Evolutionary conservation across 2,329 filamentous ascomycete genomes (phyloP).

Genomic region (Beauveria brongniartii): DNA sequence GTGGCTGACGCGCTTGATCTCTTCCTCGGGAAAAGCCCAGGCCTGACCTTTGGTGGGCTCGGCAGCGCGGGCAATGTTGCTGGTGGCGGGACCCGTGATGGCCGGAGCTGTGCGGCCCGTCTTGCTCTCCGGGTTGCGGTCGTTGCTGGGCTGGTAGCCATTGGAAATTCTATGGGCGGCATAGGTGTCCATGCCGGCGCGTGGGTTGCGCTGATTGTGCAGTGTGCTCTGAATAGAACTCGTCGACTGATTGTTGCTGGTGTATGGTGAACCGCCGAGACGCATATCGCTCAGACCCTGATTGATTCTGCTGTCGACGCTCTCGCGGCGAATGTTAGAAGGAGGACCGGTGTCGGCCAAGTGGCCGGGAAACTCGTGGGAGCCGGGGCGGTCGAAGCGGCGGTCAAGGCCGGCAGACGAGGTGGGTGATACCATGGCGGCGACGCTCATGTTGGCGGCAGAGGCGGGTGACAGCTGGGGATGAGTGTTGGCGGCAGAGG

Average conservation of each 20-base stretch:
- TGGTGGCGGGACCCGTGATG: slow-evolving; percentile 62
- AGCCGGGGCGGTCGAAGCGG: slow-evolving; percentile 35
- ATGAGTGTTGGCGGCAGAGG: slow-evolving; percentile 47
- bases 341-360: slow-evolving; percentile 34
- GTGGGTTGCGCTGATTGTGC: slow-evolving; percentile 57
- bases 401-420: slow-evolving; percentile 35
- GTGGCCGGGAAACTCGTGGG: slow-evolving; percentile 26
- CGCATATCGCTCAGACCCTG: slow-evolving; percentile 62
- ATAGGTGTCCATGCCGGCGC: slow-evolving; percentile 41
- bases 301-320: slow-evolving; percentile 72
- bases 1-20: slow-evolving; percentile 45
- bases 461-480: slow-evolving; percentile 47
- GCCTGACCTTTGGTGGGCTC: slow-evolving; percentile 76
- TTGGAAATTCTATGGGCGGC: slow-evolving; percentile 55
- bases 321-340: slow-evolving; percentile 55
- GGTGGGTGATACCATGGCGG: slow-evolving; percentile 57
- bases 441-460: slow-evolving; percentile 56
- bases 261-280: slow-evolving; percentile 60
- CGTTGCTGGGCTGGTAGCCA: slow-evolving; percentile 53
- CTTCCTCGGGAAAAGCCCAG: slow-evolving; percentile 75
- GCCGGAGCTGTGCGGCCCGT: slow-evolving; percentile 61
- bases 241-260: slow-evolving; percentile 69
- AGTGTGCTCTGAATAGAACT: slow-evolving; percentile 65
- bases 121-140: slow-evolving; percentile 49
- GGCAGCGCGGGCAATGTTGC: slow-evolving; percentile 60